A percentile compares a stretch with the other conserved stretches of the same genome.
phyloP scores from a whole-genome alignment of 805 yeast species.

The Lachancea waltii region DNA sequence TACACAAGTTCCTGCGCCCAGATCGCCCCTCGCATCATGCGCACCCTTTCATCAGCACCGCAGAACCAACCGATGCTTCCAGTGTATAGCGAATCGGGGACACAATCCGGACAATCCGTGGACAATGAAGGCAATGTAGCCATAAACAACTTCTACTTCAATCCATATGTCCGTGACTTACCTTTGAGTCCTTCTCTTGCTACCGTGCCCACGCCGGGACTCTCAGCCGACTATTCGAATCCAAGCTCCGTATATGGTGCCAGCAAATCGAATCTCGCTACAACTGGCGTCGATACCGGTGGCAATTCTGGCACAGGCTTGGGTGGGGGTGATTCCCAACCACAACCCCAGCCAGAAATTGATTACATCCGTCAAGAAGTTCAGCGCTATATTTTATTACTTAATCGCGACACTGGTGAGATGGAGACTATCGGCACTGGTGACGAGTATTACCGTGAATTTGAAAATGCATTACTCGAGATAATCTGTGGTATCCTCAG shows the following conservation, averaged over 20 bases:
- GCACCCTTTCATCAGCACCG: slow-evolving; percentile 16
- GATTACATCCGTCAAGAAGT: slow-evolving; percentile 9
- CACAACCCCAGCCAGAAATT: slow-evolving; percentile 4
- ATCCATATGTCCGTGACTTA: slow-evolving; percentile 1
- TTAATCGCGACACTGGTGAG: slow-evolving; percentile 9
- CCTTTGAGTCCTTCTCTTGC: slow-evolving; percentile 11
- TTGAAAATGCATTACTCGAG: slow-evolving; percentile 13
- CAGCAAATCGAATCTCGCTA: not conserved
- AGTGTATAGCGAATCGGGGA: slow-evolving; percentile 1
- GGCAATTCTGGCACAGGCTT: too few species aligned
- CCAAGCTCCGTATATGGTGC: slow-evolving; percentile 2
- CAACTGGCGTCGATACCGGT: not conserved
- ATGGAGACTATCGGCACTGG: slow-evolving; percentile 10
- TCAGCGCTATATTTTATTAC: slow-evolving; percentile 8
- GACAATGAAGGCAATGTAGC: not conserved
- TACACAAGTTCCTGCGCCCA: slow-evolving; percentile 29
- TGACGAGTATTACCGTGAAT: slow-evolving; percentile 15
- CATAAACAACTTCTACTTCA: not conserved
- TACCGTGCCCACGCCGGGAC: slow-evolving; percentile 8
- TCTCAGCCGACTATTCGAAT: not conserved
- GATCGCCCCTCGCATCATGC: slow-evolving; percentile 31
- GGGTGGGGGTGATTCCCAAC: not conserved
- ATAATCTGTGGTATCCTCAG: slow-evolving; percentile 13
- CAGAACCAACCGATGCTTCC: slow-evolving; percentile 2
- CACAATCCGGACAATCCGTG: not conserved